Base-by-base conservation (phyloP, 148 eudicot genomes). In the Tetragonia tetragonoides region DNA sequence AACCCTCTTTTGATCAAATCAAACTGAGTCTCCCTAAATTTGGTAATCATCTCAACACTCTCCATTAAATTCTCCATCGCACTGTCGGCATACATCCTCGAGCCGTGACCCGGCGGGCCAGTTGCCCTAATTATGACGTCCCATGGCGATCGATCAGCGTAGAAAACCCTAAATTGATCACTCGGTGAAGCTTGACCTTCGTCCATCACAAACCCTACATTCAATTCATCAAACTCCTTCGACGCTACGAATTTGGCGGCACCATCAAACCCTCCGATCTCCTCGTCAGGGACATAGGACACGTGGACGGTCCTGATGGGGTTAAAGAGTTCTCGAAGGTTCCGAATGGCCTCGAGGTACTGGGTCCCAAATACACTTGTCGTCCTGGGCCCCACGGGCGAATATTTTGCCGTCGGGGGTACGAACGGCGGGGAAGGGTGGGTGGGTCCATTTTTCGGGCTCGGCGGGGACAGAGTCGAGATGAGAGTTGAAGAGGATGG, bases 391-490 rank as follows among this genome's bases (percentile, higher is more conserved):
- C 7, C 97, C 99, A 4, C 97, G 88, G 10, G 88, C 97, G 75
- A 78, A 91, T 64, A 95, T 91, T 14, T 72, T 77, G 4, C 99
- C 97, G 15, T 87, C 86, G 64, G 81, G 3, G 42, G 88, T 54
- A 1, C 75, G 73, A 72, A 75, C 42, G 56, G 92, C 97, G 59
- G 88, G 67, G 85, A 91, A 95, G 24, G 97, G 97, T 4, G 81
- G 82, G 79, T 91, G 88, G 73, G 7, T 0, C 99, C 97, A 95
- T 77, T 91, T 89, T 56, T 78, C 53, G 75, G 90, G 87, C 83
- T 93, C 97, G 46, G 93, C 93, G 21, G 99, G 97, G 83, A 92
- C 97, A 28, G 97, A 95, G 69, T 95, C 99, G 63, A 95, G 87
- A 80, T 95, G 99, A 73, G 99, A 93, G 86, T 93, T 95, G 88